Evolutionary conservation across 805 yeast species (phyloP).

Genomic region (Kluyveromyces aestuarii): DNA sequence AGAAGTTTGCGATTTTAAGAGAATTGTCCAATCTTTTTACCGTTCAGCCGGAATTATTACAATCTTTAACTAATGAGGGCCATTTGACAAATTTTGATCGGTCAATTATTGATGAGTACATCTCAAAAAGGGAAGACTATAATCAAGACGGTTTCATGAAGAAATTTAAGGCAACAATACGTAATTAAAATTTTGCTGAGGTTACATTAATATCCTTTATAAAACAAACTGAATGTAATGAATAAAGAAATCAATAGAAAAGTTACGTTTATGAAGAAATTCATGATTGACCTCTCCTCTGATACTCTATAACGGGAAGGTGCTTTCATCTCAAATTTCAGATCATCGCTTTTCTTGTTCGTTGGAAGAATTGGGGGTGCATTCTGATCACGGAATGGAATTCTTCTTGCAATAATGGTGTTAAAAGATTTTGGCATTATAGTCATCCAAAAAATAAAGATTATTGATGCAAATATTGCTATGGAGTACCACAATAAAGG

Average conservation of each 20-base stretch:
- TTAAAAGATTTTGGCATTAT: constrained; percentile 25
- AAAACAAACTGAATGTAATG: constrained; percentile 1
- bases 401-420: constrained; percentile 4
- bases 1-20: constrained; percentile 58
- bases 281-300: not conserved
- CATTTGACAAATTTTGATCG: constrained; percentile 60
- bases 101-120: constrained; percentile 52
- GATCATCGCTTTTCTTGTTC: constrained; percentile 1
- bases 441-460: constrained; percentile 16
- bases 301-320: not conserved
- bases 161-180: constrained; percentile 4
- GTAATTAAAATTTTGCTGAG: constrained; percentile 1
- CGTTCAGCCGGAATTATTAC: constrained; percentile 70
- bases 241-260: not conserved
- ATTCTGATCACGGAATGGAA: constrained; percentile 2
- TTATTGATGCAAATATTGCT: constrained; percentile 14
- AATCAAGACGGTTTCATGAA: constrained; percentile 31
- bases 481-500: constrained; percentile 32
- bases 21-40: constrained; percentile 81
- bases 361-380: not conserved
- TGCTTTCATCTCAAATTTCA: not conserved
- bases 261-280: not conserved
- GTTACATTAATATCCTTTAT: constrained; percentile 1
- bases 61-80: constrained; percentile 74
- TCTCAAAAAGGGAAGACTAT: constrained; percentile 63